A percentile compares a stretch with the other conserved stretches of the same genome.
Evolutionary conservation across 73 alveolate species (phyloP).

Genomic region (Durusdinium trenchii): DNA sequence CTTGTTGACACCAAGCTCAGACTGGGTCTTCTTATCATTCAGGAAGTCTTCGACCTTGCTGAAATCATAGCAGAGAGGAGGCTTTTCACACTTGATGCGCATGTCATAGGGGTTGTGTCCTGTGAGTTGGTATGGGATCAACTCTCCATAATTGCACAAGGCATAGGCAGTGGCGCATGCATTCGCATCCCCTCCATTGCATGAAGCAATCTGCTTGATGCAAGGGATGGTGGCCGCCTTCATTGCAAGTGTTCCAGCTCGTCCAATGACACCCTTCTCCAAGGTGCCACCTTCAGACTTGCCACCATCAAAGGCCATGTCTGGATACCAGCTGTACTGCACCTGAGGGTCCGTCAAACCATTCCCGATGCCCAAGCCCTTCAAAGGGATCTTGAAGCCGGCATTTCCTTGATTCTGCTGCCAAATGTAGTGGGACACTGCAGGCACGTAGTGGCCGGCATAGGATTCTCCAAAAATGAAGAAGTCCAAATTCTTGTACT

Average conservation of each 20-base stretch:
- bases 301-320: slow-evolving; percentile 95
- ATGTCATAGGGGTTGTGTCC: slow-evolving; percentile 97
- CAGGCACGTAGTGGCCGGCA: slow-evolving; percentile 96
- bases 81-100: slow-evolving; percentile 96
- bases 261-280: slow-evolving; percentile 93
- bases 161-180: slow-evolving; percentile 96
- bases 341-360: slow-evolving; percentile 97
- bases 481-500: slow-evolving; percentile 96
- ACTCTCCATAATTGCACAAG: slow-evolving; percentile 95
- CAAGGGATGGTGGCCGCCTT: slow-evolving; percentile 76
- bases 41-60: slow-evolving; percentile 87
- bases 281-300: slow-evolving; percentile 94
- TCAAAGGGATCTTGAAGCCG: slow-evolving; percentile 92
- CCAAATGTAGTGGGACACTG: slow-evolving; percentile 85
- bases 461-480: slow-evolving; percentile 96
- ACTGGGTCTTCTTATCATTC: slow-evolving; percentile 67
- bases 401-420: slow-evolving; percentile 27
- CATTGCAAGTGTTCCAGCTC: slow-evolving; percentile 69
- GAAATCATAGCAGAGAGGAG: slow-evolving; percentile 97
- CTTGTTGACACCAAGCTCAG: slow-evolving; percentile 88
- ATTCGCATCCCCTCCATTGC: slow-evolving; percentile 66
- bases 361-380: slow-evolving; percentile 97
- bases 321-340: slow-evolving; percentile 96
- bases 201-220: slow-evolving; percentile 85
- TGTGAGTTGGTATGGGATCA: slow-evolving; percentile 95